Evolutionary conservation across 164 flowering plant genomes (phyloP), one percentile per base, ranked within the genome.

Genomic region (Aristolochia californica): DNA sequence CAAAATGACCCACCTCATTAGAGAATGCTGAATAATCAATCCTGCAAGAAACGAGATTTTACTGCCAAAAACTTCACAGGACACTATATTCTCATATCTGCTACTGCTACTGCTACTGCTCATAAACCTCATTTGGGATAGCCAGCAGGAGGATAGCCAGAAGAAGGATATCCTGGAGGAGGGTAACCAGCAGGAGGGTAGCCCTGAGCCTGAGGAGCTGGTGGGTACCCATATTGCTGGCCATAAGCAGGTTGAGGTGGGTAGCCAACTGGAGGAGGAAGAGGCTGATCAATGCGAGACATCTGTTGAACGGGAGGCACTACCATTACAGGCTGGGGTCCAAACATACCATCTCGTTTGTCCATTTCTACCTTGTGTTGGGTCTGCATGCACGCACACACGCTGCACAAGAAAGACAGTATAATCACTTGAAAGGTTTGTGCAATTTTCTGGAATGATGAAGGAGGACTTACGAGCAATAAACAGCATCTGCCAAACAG

Each of bases 371-470:
- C 18, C 70, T 83, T 83, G 77, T 83, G 88, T 24, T 80, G 88
- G 13, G 85, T 83, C 85, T 81, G 85, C 83, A 80, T 83, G 65
- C 85, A 83, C 40, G 85, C 76, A 51, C 88, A 83, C 62, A 83
- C 88, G 74, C 85, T 83, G 73, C 48, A 53, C 43, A 61, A 49
- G 28, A 15, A 27, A n/a, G n/a, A 24, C 28, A 18, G 14, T 15
- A 26, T 1, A 28, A 17, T 1, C 15, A 54, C 14, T 17, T 14
- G 14, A 5, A 13, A 34, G 2, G n/a, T 54, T 16, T 15, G 24
- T 17, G 8, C 15, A 16, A 4, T 12, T 43, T 44, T 43, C n/a
- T 15, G 18, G 43, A 43, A 18, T 0, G 12, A 18, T 40, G 27
- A 43, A n/a, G 12, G 5, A 27, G 25, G 49, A 56, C 79, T 78